A percentile compares a stretch with the other conserved stretches of the same genome.
These are phyloP conservation scores for Beauveria sp. DNA, from an alignment of 2,329 filamentous ascomycete species.

Conservation along the genomic window DNA sequence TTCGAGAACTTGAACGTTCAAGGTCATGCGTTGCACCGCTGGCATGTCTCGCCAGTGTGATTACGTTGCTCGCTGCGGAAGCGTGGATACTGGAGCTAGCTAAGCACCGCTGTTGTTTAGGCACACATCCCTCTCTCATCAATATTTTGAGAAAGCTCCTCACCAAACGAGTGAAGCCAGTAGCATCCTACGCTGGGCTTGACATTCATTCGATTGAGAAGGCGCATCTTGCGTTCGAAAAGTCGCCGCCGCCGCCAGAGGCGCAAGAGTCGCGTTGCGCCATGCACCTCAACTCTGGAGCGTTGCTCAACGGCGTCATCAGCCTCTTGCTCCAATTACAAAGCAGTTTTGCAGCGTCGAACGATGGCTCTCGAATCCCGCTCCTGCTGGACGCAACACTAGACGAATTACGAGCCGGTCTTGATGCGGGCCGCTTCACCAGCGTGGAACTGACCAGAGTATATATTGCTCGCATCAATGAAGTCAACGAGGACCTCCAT, in stretches of 20 bases:
- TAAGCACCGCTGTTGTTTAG: not conserved
- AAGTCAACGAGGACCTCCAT: slow-evolving; percentile 20
- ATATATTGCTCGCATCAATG: slow-evolving; percentile 21
- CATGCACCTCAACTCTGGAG: not conserved
- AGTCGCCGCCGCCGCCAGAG: not conserved
- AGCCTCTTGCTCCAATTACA: not conserved
- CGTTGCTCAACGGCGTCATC: not conserved
- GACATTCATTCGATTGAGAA: not conserved
- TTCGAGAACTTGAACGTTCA: too few relatives aligned
- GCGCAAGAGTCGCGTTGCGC: not conserved
- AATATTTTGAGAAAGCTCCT: not conserved
- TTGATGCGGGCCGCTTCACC: slow-evolving; percentile 23
- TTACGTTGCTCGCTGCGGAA: too few relatives aligned
- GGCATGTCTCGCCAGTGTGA: too few relatives aligned
- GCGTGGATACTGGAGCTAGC: too few relatives aligned
- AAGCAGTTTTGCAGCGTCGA: not conserved
- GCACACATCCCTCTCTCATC: not conserved
- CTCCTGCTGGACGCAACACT: slow-evolving; percentile 17
- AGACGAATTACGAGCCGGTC: slow-evolving; percentile 14
- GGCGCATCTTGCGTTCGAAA: not conserved
- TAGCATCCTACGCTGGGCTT: not conserved
- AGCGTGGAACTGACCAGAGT: slow-evolving; percentile 28
- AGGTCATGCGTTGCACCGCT: too few relatives aligned
- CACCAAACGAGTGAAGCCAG: not conserved
- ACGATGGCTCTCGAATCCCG: not conserved